Evolutionary conservation across 306 rosid genomes (phyloP).

Genomic region (Inga oerstediana): DNA sequence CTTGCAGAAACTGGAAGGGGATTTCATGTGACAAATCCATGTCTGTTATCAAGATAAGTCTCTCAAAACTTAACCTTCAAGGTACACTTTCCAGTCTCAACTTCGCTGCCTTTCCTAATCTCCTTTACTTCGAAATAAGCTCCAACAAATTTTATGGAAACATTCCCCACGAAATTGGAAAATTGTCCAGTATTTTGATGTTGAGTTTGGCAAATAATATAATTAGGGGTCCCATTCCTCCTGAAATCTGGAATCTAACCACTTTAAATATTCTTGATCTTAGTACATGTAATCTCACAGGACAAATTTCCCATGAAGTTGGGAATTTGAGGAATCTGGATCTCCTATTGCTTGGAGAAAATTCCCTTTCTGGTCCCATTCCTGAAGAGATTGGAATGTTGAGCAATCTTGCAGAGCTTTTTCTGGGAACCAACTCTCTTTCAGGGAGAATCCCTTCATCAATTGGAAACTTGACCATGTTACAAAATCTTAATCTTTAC

Average conservation of each 20-base stretch:
- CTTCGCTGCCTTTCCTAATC: neutral
- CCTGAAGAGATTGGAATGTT: neutral
- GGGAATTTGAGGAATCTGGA: neutral
- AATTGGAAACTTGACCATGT: slow-evolving; percentile 25
- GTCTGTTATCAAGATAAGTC: neutral
- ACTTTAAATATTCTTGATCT: neutral
- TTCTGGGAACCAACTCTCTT: neutral
- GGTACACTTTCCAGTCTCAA: neutral
- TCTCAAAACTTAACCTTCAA: neutral
- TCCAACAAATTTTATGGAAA: neutral
- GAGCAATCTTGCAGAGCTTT: neutral
- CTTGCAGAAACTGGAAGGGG: neutral
- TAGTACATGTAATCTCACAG: neutral
- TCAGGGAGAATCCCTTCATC: neutral
- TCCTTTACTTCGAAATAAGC: neutral
- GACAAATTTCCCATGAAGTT: neutral
- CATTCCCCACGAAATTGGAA: neutral
- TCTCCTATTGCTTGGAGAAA: neutral
- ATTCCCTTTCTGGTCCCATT: neutral
- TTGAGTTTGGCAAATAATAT: neutral
- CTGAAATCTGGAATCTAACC: neutral
- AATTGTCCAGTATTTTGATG: neutral
- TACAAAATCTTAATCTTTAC: neutral
- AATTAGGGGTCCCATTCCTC: neutral
- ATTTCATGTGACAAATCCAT: neutral